phyloP scores from a whole-genome alignment of 257 asterid species.

The Haberlea rhodopensis region DNA sequence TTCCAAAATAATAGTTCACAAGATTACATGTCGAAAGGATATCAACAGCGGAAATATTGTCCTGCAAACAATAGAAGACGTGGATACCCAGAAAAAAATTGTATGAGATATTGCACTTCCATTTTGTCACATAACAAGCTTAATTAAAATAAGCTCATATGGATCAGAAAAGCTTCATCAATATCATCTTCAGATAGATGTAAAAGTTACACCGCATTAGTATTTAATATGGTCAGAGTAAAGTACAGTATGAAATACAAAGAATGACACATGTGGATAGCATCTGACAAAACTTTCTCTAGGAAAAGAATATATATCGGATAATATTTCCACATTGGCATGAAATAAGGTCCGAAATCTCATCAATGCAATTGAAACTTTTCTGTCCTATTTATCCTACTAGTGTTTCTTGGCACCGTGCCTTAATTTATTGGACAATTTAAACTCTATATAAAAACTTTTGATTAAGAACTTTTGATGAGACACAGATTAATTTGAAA shows the following conservation, averaged over 20 bases:
- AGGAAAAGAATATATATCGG: conserved; percentile 1
- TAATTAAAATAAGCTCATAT: conserved; percentile 1
- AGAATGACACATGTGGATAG: background rate
- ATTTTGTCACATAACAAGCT: conserved; percentile 26
- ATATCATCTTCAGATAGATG: conserved; percentile 2
- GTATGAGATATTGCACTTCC: conserved; percentile 21
- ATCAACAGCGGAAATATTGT: conserved; percentile 97
- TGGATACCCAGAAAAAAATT: conserved; percentile 24
- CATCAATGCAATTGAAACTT: conserved; percentile 10
- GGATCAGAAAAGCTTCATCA: conserved; percentile 4
- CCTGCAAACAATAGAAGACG: conserved; percentile 54
- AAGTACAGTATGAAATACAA: conserved; percentile 10
- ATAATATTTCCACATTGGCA: conserved; percentile 15
- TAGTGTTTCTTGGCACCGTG: too few species aligned
- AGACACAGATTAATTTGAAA: too few species aligned
- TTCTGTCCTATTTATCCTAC: too few species aligned
- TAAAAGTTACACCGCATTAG: conserved; percentile 4
- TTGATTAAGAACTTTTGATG: too few species aligned
- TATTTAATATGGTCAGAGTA: conserved; percentile 11
- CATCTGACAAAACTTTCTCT: conserved; percentile 10
- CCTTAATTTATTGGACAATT: too few species aligned
- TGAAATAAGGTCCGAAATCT: conserved; percentile 11
- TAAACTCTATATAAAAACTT: too few species aligned
- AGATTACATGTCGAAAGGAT: conserved; percentile 98
- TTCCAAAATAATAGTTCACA: conserved; percentile 91